Percentiles rank a stretch among this genome's conserved stretches.
These are phyloP conservation scores for Rhododendron simsii DNA, from an alignment of 148 eudicot species.

Conservation along the genomic window DNA sequence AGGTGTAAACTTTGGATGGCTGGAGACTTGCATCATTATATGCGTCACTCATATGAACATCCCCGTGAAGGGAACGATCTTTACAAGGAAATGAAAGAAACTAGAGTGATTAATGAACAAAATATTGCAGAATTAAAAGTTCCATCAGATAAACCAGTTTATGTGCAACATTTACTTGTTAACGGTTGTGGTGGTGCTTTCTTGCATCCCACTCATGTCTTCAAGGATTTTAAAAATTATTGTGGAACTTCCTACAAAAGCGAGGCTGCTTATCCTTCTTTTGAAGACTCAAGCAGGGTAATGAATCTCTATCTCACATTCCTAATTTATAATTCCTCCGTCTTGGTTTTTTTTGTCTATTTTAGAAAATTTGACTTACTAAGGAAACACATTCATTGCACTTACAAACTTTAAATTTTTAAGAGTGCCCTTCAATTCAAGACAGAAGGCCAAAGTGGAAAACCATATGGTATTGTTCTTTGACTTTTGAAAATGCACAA, in stretches of 20 bases:
- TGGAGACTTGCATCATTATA: slow-evolving; percentile 98
- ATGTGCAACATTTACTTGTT: slow-evolving; percentile 89
- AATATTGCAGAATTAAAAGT: neutral
- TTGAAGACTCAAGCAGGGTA: slow-evolving; percentile 98
- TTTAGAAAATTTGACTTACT: neutral
- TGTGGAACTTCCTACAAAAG: slow-evolving; percentile 59
- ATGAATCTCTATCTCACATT: slow-evolving; percentile 3
- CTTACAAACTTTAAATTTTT: neutral
- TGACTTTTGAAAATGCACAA: neutral
- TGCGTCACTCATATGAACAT: slow-evolving; percentile 70
- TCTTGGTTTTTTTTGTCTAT: neutral
- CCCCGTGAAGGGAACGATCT: neutral
- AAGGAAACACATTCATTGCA: neutral
- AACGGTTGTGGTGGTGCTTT: slow-evolving; percentile 99
- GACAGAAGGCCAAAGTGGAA: neutral
- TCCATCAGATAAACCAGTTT: slow-evolving; percentile 73
- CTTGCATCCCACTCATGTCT: slow-evolving; percentile 97
- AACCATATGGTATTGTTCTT: slow-evolving; percentile 3
- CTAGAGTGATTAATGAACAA: too few species aligned
- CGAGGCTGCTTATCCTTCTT: slow-evolving; percentile 85
- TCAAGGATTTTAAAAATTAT: slow-evolving; percentile 57
- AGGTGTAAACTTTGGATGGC: slow-evolving; percentile 94
- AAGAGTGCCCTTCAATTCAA: neutral
- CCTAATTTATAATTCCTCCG: neutral
- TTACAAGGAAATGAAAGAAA: too few species aligned